phyloP scores from a whole-genome alignment of 306 rosid species.

The Castanea sativa region DNA sequence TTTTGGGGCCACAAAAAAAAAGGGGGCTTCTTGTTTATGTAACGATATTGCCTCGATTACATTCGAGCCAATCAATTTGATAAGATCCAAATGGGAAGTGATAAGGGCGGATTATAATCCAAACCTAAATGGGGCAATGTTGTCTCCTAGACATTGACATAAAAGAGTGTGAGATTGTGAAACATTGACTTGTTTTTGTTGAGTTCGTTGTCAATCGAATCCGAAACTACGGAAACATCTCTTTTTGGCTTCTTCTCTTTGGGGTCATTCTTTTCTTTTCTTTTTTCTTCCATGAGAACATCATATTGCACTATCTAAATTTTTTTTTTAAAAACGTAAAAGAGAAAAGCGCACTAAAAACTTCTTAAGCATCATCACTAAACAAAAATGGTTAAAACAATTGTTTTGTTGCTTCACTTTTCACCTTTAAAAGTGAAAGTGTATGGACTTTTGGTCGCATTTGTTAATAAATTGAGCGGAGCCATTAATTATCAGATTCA shows the following conservation, averaged over 20 bases:
- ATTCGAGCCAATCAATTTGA: not conserved
- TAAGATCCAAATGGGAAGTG: constrained; percentile 20
- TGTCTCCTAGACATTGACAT: constrained; percentile 47
- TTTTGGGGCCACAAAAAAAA: constrained; percentile 15
- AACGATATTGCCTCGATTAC: constrained; percentile 20
- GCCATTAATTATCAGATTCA: constrained; percentile 3
- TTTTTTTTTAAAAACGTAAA: too few species aligned
- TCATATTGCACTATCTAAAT: not conserved
- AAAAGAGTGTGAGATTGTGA: constrained; percentile 48
- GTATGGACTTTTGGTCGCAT: not conserved
- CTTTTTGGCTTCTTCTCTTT: constrained; percentile 35
- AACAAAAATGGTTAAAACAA: not conserved
- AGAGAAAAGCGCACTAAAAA: not conserved
- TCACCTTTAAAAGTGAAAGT: not conserved
- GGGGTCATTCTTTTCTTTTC: not conserved
- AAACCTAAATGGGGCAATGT: constrained; percentile 36
- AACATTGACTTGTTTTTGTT: constrained; percentile 33
- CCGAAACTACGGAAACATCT: constrained; percentile 13
- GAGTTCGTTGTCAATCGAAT: constrained; percentile 21
- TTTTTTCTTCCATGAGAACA: not conserved
- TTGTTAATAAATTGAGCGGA: constrained; percentile 1
- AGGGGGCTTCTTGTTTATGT: not conserved
- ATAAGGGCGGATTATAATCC: constrained; percentile 29
- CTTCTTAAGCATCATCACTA: too few species aligned
- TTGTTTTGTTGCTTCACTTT: not conserved